Base-by-base conservation (phyloP, 768 basidiomycete species). In the Leccinum rimulosum region DNA sequence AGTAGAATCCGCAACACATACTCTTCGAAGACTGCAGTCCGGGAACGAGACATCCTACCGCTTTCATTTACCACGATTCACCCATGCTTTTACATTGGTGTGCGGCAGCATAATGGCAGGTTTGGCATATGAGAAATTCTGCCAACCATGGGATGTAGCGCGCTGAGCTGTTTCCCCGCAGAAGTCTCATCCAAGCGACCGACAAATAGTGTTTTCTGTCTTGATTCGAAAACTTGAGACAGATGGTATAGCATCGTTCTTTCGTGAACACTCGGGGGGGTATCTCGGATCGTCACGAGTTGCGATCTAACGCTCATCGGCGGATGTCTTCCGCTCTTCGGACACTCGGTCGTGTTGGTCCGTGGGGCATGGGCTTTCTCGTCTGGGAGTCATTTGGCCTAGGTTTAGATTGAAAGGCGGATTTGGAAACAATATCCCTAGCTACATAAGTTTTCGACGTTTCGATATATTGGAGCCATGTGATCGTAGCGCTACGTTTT, bases 291-390 rank as follows among this genome's bases (percentile, higher is more conserved):
- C 62, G 56, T 36, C 57, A 63, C 22, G 31, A 64, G 33, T 61
- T 67, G 49, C 69, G 17, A 49, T 54, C 71, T 47, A 56, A 53
- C 35, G 64, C 48, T 61, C 64, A 61, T 56, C 64, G 65, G 49
- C 74, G 75, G 65, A 62, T 78, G 43, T 73, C 79, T 51, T 73
- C 77, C 56, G 67, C 77, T 22, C 67, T 85, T 51, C 81, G 87
- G 56, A 86, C 84, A 10, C 72, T 91, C 30, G 86, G 79, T 54
- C 83, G 90, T 27, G 86, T 90, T 60, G 89, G 91, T 35, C 91
- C 91, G 12, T 93, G 91, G 91, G 91, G 91, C 4, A 73, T 86
- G 19, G 91, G 86, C 22, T 93, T 93, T 74, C 72, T 93, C 48
- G 85, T 85, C 61, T 93, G 87, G 85, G 89, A 92, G 69, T 80